Evolutionary conservation across 331 rosid genomes (phyloP), one percentile per base, ranked within the genome.

Genomic region (Erythrophleum ivorense): DNA sequence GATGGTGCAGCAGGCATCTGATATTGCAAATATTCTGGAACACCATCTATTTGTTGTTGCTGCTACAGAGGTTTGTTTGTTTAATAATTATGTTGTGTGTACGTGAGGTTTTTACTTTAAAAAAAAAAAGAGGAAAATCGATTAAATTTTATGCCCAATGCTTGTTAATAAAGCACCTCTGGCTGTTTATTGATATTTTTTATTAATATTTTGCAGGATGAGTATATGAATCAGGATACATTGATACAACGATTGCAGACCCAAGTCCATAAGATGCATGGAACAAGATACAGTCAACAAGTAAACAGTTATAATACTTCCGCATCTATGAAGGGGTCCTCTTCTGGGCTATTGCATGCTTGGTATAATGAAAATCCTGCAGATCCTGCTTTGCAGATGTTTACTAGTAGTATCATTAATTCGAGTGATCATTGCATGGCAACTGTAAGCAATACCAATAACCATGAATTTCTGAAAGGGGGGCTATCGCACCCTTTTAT

Each of bases 61-160:
- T 81, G 18, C 81, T 81, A 86, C 91, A 14, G 55, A 86, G 92
- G 95, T 91, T 41, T 78, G 83, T 79, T 46, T 68, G 36, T 65
- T 59, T 29, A 33, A 43, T 19, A 63, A 53, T 59, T 16, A 19
- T 21, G 74, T 5, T 66, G 18, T 73, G 21, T 53, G 63, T 43
- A 9, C 21, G 29, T 62, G 38, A 18, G 45, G 7, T 34, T 76
- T 60, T 16, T 29, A 5, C 43, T 36, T 55, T 78, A 11, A 46
- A 64, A 8, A 19, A 72, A 55, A 7, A 54, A 58, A 43, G 75
- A 64, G 11, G 21, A 55, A 38, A 38, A 50, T 65, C 49, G 77
- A 63, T 21, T 60, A 18, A 21, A 73, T 58, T 48, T 19, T 74
- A 14, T 48, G 40, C 21, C 64, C 45, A 21, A 58, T 57, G 41